phyloP scores from a whole-genome alignment of 2,329 filamentous ascomycete genomes.

The Trichophyton rubrum region DNA sequence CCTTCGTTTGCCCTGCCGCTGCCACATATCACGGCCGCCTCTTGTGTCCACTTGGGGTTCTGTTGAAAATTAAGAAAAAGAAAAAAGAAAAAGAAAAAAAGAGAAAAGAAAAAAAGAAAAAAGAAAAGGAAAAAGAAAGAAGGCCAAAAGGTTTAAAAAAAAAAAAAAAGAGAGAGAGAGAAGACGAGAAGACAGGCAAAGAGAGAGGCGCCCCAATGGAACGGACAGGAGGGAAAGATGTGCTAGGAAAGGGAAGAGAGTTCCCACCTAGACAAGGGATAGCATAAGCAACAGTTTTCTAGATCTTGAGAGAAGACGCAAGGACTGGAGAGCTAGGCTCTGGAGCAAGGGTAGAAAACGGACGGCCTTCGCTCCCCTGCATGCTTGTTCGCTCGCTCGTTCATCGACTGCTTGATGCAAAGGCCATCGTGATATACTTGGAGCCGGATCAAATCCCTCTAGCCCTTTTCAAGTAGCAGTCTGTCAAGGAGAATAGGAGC shows the following conservation, averaged over 20 bases:
- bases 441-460: background rate
- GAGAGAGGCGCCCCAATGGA: background rate
- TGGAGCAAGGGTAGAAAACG: background rate
- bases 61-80: background rate
- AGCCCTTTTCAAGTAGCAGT: background rate
- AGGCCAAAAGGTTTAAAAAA: background rate
- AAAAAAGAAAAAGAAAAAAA: background rate
- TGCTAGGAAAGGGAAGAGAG: background rate
- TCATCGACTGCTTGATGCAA: background rate
- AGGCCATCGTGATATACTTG: background rate
- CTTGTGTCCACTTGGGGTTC: background rate
- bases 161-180: background rate
- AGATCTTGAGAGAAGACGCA: background rate
- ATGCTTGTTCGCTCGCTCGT: background rate
- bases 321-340: background rate
- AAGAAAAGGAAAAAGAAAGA: background rate
- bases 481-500: background rate
- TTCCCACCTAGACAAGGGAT: background rate
- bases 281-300: conserved; percentile 3
- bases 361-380: background rate
- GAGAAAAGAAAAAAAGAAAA: background rate
- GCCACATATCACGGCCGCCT: background rate
- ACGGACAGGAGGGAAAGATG: background rate
- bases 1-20: background rate
- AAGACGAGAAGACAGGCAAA: background rate